Base-by-base conservation (phyloP, 495 filamentous ascomycete species). In the Podospora australis region DNA sequence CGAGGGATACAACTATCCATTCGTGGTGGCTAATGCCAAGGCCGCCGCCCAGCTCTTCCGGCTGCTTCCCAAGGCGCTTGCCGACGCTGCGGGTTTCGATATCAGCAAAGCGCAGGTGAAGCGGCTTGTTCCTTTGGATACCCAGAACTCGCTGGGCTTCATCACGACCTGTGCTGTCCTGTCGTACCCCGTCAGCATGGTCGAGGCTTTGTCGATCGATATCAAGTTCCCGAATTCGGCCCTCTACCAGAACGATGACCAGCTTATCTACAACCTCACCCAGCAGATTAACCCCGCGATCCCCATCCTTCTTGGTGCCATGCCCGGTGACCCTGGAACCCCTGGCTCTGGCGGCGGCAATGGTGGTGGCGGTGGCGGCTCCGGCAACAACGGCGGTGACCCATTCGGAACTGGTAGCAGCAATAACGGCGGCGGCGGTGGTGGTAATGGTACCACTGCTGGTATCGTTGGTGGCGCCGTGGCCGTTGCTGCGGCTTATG, bases 1-100 rank as follows among this genome's bases (percentile, higher is more conserved):
- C 21, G 81, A 81, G 56, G 70, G 75, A 4, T 78, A 94, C 50
- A 90, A 94, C 60, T 98, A 92, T 64, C 65, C 70, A 5, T 95
- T 91, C 59, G 86, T 98, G 23, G 85, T 84, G 19, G 68, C 66
- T 2, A 79, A 81, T 26, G 64, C 76, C 11, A 70, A 83, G 51
- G 84, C 89, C 19, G 83, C 86, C 8, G 80, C 80, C 20, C 94
- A 97, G 68, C 89, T 98, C 59, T 96, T 96, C 74, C 57, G 79
- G 25, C 87, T 79, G 50, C 73, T 96, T 8, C 90, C 88, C 0
- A 57, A 78, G 49, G 90, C 87, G 44, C 72, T 98, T 43, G 70
- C 75, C n/a, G 75, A 82, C 43, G 87, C 82, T 30, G 68, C 85
- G 19, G 65, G 68, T 7, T 69, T 86, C 46, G 58, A 71, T 0